Evolutionary conservation across 176 grass and related monocot genomes (phyloP), one percentile per base, ranked within the genome.

Genomic region (Lolium rigidum): DNA sequence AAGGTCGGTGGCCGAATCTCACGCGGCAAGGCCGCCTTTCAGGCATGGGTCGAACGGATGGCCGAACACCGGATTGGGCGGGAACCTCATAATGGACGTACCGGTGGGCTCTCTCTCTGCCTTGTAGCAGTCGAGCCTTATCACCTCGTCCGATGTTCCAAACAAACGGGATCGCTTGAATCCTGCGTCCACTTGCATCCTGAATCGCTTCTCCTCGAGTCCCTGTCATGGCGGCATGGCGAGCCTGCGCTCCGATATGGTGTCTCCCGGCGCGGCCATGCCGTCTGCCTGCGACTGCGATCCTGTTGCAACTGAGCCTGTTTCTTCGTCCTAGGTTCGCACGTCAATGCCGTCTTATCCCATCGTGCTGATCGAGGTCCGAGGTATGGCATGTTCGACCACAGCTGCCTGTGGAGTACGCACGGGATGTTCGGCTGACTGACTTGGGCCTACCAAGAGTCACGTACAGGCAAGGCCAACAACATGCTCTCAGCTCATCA

Each of bases 181-280:
- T n/a, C n/a, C n/a, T n/a, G n/a, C n/a, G n/a, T n/a, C n/a, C n/a
- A n/a, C n/a, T n/a, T n/a, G n/a, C n/a, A n/a, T n/a, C n/a, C n/a
- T n/a, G n/a, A n/a, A n/a, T n/a, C n/a, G n/a, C 14, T 31, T 37
- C 26, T 7, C 41, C 7, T 69, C 38, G 26, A 28, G 20, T 41
- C 64, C 50, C 10, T 17, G 44, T 76, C 55, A 31, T 47, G 66
- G 18, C 83, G 62, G 71, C 70, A 90, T 90, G 88, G 70, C 70
- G 70, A 70, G 61, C 71, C 78, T 28, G 65, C 14, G 31, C 56
- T 9, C 12, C 43, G 1, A 41, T 17, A 62, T 52, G 86, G 74
- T 60, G 78, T 70, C 69, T 59, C 71, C 79, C 60, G 69, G 77
- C 77, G 87, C 77, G 46, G 38, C 78, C 83, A 77, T 89, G 20